phyloP scores from a whole-genome alignment of 345 rosid species.

The Limnanthes douglasii region DNA sequence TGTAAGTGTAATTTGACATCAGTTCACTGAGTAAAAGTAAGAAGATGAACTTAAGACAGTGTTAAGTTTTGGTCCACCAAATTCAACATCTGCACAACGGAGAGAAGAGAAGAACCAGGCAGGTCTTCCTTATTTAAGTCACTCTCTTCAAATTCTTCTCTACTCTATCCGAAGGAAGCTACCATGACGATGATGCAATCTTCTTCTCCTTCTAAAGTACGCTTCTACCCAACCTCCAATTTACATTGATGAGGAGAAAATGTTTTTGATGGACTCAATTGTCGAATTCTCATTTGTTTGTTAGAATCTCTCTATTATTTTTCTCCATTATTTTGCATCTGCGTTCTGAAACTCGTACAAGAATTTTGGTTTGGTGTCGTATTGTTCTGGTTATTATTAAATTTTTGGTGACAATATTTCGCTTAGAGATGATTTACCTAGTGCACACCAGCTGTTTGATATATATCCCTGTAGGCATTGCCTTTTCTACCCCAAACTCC shows the following conservation, averaged over 20 bases:
- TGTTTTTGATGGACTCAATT: no score
- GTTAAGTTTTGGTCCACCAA: no score
- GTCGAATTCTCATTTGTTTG: background rate
- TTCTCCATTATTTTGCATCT: background rate
- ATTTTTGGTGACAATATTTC: background rate
- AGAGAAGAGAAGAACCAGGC: slow-evolving; percentile 5
- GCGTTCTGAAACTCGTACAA: background rate
- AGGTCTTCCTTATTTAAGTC: slow-evolving; percentile 41
- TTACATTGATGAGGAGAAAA: background rate
- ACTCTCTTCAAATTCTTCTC: slow-evolving; percentile 27
- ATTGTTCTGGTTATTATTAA: background rate
- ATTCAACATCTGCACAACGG: no score
- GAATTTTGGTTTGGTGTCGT: background rate
- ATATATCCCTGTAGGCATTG: slow-evolving; percentile 9
- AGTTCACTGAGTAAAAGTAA: no score
- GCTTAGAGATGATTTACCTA: background rate
- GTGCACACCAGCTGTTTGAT: slow-evolving; percentile 25
- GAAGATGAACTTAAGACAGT: no score
- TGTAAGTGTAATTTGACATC: no score
- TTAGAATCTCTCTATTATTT: background rate
- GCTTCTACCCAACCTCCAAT: background rate
- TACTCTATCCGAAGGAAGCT: slow-evolving; percentile 30
- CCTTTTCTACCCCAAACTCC: background rate
- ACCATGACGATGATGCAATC: slow-evolving; percentile 46
- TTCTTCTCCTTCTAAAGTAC: slow-evolving; percentile 22